These are phyloP conservation scores for Yamadazyma buinensis DNA, from an alignment of 1,139 yeast genomes.

Conservation along the genomic window DNA sequence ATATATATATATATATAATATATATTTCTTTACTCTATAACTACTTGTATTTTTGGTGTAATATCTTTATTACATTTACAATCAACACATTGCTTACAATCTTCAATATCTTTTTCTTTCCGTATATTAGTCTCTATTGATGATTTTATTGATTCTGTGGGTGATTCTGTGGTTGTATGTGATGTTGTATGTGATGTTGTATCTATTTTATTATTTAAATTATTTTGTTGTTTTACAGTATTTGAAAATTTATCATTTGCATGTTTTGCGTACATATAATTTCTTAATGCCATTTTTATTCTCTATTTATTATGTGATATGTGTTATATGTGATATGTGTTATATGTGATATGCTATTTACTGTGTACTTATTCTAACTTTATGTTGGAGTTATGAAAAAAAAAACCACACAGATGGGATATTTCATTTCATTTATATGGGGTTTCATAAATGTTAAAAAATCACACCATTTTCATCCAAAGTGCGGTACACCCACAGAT, in stretches of 20 bases:
- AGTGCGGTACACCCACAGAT: constrained; percentile 5
- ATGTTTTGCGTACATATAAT: constrained; percentile 42
- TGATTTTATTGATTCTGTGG: constrained; percentile 1
- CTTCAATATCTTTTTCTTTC: constrained; percentile 7
- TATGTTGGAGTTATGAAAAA: too few relatives aligned
- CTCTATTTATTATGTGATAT: too few relatives aligned
- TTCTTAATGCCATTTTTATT: constrained; percentile 42
- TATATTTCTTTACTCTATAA: constrained; percentile 5
- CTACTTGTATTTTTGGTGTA: constrained; percentile 6
- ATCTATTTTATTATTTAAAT: not conserved
- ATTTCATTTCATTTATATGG: too few relatives aligned
- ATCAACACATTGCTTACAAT: constrained; percentile 5
- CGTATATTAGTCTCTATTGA: not conserved
- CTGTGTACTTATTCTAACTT: too few relatives aligned
- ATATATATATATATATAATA: too few relatives aligned
- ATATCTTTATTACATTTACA: constrained; percentile 6
- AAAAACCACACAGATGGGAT: too few relatives aligned
- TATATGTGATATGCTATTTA: too few relatives aligned
- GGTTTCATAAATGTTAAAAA: too few relatives aligned
- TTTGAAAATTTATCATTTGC: constrained; percentile 18
- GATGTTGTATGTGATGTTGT: not conserved
- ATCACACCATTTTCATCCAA: too few relatives aligned
- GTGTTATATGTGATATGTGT: too few relatives aligned
- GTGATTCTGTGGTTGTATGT: not conserved
- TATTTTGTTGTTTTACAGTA: constrained; percentile 8